These are phyloP conservation scores for Hyaloperonospora brassicae DNA, from an alignment of 352 stramenopile genomes.

Conservation along the genomic window DNA sequence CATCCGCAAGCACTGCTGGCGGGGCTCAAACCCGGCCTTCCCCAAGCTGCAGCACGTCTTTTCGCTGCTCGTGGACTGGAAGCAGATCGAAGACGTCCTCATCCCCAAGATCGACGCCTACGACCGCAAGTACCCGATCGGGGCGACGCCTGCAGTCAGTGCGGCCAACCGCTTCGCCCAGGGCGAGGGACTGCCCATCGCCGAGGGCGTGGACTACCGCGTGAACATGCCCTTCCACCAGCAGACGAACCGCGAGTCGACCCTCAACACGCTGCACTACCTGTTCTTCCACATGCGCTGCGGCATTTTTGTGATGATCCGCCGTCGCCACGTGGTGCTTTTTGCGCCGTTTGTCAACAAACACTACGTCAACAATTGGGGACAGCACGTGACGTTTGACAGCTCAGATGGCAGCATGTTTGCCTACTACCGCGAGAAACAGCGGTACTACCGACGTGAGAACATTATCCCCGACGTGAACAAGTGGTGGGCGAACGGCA, in stretches of 20 bases:
- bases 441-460: conserved; percentile 66
- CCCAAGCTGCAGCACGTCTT: conserved; percentile 88
- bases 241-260: conserved; percentile 76
- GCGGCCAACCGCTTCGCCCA: conserved; percentile 60
- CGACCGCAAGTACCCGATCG: conserved; percentile 50
- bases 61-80: conserved; percentile 88
- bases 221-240: conserved; percentile 92
- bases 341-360: conserved; percentile 97
- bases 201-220: conserved; percentile 60
- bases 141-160: conserved; percentile 30
- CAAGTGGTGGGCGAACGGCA: conserved; percentile 99
- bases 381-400: conserved; percentile 87
- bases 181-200: conserved; percentile 40
- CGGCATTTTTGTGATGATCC: conserved; percentile 98
- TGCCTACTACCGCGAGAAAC: conserved; percentile 89
- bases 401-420: conserved; percentile 82
- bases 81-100: conserved; percentile 63
- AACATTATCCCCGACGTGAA: conserved; percentile 74
- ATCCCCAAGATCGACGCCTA: conserved; percentile 76
- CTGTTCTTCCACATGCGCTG: conserved; percentile 98
- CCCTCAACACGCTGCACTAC: conserved; percentile 94
- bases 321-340: conserved; percentile 89
- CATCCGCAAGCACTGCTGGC: conserved; percentile 76
- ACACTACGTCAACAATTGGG: conserved; percentile 96
- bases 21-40: conserved; percentile 87